phyloP scores from a whole-genome alignment of 192 early-diverging fungal genomes.

The Rhizoclosmatium sp. region DNA sequence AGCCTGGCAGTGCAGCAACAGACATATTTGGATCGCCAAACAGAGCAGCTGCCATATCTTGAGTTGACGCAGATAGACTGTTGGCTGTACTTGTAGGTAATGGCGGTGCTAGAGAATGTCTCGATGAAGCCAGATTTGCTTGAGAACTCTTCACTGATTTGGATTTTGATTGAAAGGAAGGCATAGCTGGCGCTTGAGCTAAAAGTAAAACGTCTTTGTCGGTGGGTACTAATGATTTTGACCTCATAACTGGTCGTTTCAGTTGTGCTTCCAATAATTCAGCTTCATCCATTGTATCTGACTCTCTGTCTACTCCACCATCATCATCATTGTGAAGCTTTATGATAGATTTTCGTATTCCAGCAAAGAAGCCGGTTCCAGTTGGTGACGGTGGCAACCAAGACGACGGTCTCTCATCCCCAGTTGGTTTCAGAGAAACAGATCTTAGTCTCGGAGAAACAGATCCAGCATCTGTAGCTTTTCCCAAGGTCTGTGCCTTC shows the following conservation, averaged over 20 bases:
- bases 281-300: background rate
- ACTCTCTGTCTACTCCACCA: background rate
- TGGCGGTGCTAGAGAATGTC: too few relatives aligned
- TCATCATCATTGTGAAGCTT: background rate
- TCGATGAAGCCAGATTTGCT: background rate
- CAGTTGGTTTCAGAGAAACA: background rate
- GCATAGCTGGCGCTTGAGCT: background rate
- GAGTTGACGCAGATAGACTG: background rate
- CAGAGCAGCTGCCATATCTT: conserved; percentile 17
- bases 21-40: conserved; percentile 17
- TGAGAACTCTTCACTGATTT: background rate
- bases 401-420: background rate
- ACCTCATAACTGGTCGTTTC: background rate
- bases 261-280: background rate
- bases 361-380: too few relatives aligned
- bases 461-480: background rate
- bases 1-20: background rate
- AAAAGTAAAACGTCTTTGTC: conserved; percentile 19
- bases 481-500: background rate
- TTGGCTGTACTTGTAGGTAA: background rate
- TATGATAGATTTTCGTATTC: too few relatives aligned
- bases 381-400: background rate
- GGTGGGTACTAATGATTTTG: conserved; percentile 12
- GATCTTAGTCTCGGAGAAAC: background rate
- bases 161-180: background rate